Evolutionary conservation across 768 basidiomycete genomes (phyloP).

Genomic region (Suillus sp.): DNA sequence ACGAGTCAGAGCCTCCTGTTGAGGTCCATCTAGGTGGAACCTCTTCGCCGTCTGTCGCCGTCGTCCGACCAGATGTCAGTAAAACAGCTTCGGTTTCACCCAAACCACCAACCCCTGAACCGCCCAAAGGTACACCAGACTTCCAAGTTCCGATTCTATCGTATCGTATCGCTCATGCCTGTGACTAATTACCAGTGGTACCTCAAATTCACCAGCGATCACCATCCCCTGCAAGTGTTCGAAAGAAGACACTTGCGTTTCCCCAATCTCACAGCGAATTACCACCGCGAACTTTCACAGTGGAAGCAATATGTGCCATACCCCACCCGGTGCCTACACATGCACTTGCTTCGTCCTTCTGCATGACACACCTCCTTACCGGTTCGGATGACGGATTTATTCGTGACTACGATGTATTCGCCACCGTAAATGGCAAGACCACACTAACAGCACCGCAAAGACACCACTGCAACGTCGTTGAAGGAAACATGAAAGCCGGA

Average conservation of each 20-base stretch:
- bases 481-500: constrained; percentile 88
- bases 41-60: constrained; percentile 31
- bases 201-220: constrained; percentile 39
- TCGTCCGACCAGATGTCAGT: constrained; percentile 21
- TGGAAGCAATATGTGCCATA: constrained; percentile 90
- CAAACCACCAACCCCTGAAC: constrained; percentile 33
- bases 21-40: constrained; percentile 36
- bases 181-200: constrained; percentile 17
- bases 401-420: constrained; percentile 88
- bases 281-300: constrained; percentile 68
- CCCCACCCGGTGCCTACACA: constrained; percentile 89
- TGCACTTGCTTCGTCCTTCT: constrained; percentile 81
- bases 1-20: constrained; percentile 45
- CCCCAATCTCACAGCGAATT: constrained; percentile 30
- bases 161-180: constrained; percentile 24
- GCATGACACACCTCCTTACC: constrained; percentile 87
- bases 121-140: constrained; percentile 34
- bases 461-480: constrained; percentile 87
- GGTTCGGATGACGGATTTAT: constrained; percentile 95
- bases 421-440: constrained; percentile 84
- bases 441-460: constrained; percentile 88
- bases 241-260: constrained; percentile 47
- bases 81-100: constrained; percentile 21
- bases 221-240: constrained; percentile 56
- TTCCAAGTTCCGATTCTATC: not conserved